Evolutionary conservation across 169 alveolate genomes (phyloP).

Genomic region (Plasmodium billcollinsi): DNA sequence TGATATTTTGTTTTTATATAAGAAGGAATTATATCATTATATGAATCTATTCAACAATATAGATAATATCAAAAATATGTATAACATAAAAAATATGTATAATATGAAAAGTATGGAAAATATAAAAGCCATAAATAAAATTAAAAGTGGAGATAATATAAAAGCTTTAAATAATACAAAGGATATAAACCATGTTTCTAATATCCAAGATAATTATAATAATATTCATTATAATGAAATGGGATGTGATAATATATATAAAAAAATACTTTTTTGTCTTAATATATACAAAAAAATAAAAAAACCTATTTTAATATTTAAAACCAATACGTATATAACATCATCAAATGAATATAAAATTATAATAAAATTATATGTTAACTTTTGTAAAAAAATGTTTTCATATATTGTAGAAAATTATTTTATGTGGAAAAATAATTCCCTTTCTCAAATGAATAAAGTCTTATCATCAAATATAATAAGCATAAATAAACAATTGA

Average conservation of each 20-base stretch:
- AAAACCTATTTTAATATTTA: slow-evolving; percentile 66
- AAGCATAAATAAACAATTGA: slow-evolving; percentile 67
- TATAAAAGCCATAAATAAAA: slow-evolving; percentile 16
- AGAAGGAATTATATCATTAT: slow-evolving; percentile 47
- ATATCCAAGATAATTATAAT: no score
- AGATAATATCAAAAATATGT: slow-evolving; percentile 31
- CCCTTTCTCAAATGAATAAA: slow-evolving; percentile 73
- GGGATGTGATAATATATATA: slow-evolving; percentile 18
- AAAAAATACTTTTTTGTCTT: slow-evolving; percentile 40
- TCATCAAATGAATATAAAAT: slow-evolving; percentile 72
- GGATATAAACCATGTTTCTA: no score
- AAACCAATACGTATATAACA: slow-evolving; percentile 63
- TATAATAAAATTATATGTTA: slow-evolving; percentile 57
- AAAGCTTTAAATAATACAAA: no score
- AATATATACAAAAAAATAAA: slow-evolving; percentile 71
- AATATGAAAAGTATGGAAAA: slow-evolving; percentile 28
- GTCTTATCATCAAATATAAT: slow-evolving; percentile 54
- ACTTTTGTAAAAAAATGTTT: slow-evolving; percentile 74
- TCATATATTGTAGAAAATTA: slow-evolving; percentile 54
- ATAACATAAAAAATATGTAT: slow-evolving; percentile 32
- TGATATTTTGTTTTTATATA: slow-evolving; percentile 54
- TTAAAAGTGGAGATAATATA: no score
- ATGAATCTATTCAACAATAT: slow-evolving; percentile 60
- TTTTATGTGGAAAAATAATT: slow-evolving; percentile 49
- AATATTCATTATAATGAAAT: no score